Evolutionary conservation across 805 yeast species (phyloP).

Genomic region (Monosporozyma siamensis): DNA sequence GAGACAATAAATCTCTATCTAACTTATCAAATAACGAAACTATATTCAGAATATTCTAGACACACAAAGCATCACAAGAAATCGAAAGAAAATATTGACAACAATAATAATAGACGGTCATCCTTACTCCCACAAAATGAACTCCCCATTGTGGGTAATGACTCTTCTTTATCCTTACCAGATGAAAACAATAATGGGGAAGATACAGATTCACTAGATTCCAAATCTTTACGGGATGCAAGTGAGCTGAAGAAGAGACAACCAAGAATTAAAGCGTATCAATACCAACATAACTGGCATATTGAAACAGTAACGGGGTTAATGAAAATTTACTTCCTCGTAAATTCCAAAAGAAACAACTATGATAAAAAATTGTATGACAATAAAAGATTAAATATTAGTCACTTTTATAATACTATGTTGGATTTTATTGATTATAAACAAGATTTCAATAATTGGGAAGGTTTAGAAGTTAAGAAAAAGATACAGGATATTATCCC

Average conservation of each 20-base stretch:
- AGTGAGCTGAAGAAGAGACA: neutral
- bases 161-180: neutral
- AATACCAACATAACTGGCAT: conserved; percentile 77
- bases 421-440: conserved; percentile 71
- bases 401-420: conserved; percentile 57
- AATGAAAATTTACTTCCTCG: conserved; percentile 44
- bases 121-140: neutral
- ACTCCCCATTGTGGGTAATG: neutral
- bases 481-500: neutral
- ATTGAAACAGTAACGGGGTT: conserved; percentile 55
- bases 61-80: conserved; percentile 14
- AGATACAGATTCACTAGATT: neutral
- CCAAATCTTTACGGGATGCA: neutral
- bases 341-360: conserved; percentile 31
- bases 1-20: conserved; percentile 68
- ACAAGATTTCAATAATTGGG: conserved; percentile 79
- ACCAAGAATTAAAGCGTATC: conserved; percentile 24
- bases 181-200: neutral
- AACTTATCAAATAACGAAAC: conserved; percentile 60
- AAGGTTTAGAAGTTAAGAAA: conserved; percentile 3
- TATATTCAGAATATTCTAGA: conserved; percentile 10
- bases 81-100: neutral
- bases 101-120: neutral
- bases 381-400: conserved; percentile 28
- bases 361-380: conserved; percentile 11